Percentiles rank a stretch among this genome's conserved stretches.
Evolutionary conservation across 371 early-diverging fungal genomes (phyloP).

Genomic region (Aphelidium insulamus): DNA sequence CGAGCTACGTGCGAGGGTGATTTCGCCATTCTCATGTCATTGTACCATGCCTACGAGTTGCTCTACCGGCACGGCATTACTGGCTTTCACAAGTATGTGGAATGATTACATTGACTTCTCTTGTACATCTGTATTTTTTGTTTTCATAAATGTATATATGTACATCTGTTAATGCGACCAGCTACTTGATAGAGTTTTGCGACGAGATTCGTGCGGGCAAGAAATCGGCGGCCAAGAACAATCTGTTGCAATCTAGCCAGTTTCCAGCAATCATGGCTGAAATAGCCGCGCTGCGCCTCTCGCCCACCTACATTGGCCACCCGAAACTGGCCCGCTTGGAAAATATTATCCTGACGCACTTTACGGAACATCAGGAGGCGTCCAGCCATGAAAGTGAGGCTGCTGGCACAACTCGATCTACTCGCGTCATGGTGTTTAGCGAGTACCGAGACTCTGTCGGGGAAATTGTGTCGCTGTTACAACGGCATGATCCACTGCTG

Average conservation of each 20-base stretch:
- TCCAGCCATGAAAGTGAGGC: slow-evolving; percentile 2
- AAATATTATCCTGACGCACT: slow-evolving; percentile 37
- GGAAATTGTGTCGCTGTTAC: slow-evolving; percentile 45
- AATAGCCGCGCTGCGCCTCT: slow-evolving; percentile 9
- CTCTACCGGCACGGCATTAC: slow-evolving; percentile 13
- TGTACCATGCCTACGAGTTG: slow-evolving; percentile 12
- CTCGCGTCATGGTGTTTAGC: slow-evolving; percentile 72
- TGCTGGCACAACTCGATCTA: slow-evolving; percentile 9
- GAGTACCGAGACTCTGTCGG: slow-evolving; percentile 64
- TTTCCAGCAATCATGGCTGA: slow-evolving; percentile 14
- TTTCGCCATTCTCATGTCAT: slow-evolving; percentile 8
- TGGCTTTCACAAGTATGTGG: too few relatives aligned
- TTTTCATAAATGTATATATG: slow-evolving; percentile 25
- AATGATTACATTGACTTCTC: slow-evolving; percentile 26
- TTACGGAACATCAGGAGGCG: slow-evolving; percentile 17
- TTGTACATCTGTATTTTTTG: slow-evolving; percentile 32
- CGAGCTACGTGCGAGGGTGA: slow-evolving; percentile 4
- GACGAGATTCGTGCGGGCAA: slow-evolving; percentile 6
- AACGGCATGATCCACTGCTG: slow-evolving; percentile 38
- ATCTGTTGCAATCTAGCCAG: slow-evolving; percentile 11
- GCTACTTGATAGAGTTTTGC: slow-evolving; percentile 12
- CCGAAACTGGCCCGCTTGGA: slow-evolving; percentile 57
- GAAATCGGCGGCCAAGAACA: slow-evolving; percentile 8
- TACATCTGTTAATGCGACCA: too few relatives aligned
- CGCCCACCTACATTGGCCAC: slow-evolving; percentile 43